Evolutionary conservation across 148 eudicot species (phyloP).

Genomic region (Rhododendron vialii): DNA sequence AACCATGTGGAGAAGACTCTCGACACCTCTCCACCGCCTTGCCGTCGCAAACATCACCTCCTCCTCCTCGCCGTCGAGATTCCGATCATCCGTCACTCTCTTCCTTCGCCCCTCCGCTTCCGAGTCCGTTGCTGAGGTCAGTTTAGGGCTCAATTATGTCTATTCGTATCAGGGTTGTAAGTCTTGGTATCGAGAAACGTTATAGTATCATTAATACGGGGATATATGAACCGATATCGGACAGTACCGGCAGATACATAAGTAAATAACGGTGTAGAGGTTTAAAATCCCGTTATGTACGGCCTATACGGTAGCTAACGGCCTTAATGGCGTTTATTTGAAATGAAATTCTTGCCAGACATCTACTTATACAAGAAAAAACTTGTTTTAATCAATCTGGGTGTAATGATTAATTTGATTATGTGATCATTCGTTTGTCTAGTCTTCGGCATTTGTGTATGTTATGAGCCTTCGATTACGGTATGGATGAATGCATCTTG

Average conservation of each 20-base stretch:
- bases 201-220: not conserved
- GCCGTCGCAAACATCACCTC: not conserved
- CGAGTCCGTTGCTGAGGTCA: not conserved
- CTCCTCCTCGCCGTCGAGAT: not conserved
- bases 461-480: no score
- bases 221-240: not conserved
- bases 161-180: not conserved
- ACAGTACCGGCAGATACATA: not conserved
- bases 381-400: not conserved
- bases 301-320: not conserved
- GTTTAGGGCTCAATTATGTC: not conserved
- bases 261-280: not conserved
- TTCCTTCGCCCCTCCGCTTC: not conserved
- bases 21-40: not conserved
- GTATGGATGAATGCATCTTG: no score
- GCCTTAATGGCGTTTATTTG: no score
- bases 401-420: not conserved
- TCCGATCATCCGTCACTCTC: not conserved
- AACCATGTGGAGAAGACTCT: slow-evolving; percentile 9
- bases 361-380: not conserved
- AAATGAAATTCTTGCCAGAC: not conserved
- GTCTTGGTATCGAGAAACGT: not conserved
- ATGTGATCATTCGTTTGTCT: not conserved
- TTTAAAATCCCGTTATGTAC: not conserved
- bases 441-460: not conserved